These are phyloP conservation scores for Peniophora sp. DNA, from an alignment of 1,284 basidiomycete genomes.

Conservation along the genomic window DNA sequence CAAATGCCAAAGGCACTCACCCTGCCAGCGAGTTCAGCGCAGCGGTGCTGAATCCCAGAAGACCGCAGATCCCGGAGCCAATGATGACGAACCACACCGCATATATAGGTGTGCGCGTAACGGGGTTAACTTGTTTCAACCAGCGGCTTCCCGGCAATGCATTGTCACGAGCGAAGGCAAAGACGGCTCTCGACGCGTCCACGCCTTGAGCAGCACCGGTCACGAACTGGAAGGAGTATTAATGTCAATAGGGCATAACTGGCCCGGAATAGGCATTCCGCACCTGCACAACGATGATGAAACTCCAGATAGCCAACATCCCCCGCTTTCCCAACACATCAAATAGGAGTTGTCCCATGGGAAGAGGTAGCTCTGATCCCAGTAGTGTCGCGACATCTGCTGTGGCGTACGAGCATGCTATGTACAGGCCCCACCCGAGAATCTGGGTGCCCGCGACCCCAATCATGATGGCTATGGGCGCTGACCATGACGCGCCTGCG, in stretches of 20 bases:
- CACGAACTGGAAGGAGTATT: constrained; percentile 38
- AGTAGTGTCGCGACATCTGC: constrained; percentile 48
- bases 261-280: constrained; percentile 5
- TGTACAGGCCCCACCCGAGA: constrained; percentile 57
- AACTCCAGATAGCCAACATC: constrained; percentile 64
- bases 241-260: background rate
- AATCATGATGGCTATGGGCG: constrained; percentile 71
- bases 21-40: constrained; percentile 61
- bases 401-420: constrained; percentile 59
- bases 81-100: constrained; percentile 71
- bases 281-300: constrained; percentile 65
- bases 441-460: constrained; percentile 52
- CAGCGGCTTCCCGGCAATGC: constrained; percentile 63
- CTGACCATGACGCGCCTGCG: constrained; percentile 54
- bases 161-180: constrained; percentile 67
- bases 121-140: constrained; percentile 53
- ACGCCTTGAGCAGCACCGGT: constrained; percentile 70
- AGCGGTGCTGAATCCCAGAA: constrained; percentile 57
- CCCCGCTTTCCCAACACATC: constrained; percentile 58
- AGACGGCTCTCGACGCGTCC: constrained; percentile 67
- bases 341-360: constrained; percentile 67
- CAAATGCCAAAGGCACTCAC: constrained; percentile 25
- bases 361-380: constrained; percentile 43
- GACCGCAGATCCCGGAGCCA: constrained; percentile 46
- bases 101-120: constrained; percentile 61